Base-by-base conservation (phyloP, 768 basidiomycete species). In the Gymnopilus junonius region DNA sequence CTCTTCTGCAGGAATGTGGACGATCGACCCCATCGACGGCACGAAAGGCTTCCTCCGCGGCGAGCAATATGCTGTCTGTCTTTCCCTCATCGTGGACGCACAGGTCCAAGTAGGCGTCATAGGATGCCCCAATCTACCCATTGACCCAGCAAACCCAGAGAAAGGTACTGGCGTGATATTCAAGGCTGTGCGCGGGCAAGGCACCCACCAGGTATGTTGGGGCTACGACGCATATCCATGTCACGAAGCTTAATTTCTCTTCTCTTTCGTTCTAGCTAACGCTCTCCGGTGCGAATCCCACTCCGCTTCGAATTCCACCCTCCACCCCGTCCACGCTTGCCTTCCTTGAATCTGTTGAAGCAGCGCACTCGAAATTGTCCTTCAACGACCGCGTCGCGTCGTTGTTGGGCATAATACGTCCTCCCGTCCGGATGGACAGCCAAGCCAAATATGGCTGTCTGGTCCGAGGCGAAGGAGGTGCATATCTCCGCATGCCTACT, bases 361-460 rank as follows among this genome's bases (percentile, higher is more conserved):
- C 92, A 3, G 90, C 89, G 0, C 97, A 99, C 73, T 90, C 93
- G 1, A 92, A 94, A n/a, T 93, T 95, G 63, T 86, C 87, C 2
- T 91, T 94, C 75, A 95, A 91, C 71, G 86, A 86, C 34, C 83
- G 82, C 21, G 90, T 98, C 35, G 87, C 92, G 0, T 70, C 83
- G 32, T 68, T 89, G 4, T 79, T 98, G 25, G 83, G 83, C 1
- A 83, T 97, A 58, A 87, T 87, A 17, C 78, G 84, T 1, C 73
- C 83, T 0, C 88, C 92, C 8, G 80, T 88, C 15, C 83, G 94
- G 20, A 97, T 99, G 95, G 97, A 99, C 74, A 93, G 91, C 73
- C 96, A 98, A 75, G 95, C 95, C 1, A 99, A 99, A 77, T 99
- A 99, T 68, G 87, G 90, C 31, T 88, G 89, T 70, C 85, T 99